phyloP scores from a whole-genome alignment of 306 rosid species.

The Calophaca sinica region DNA sequence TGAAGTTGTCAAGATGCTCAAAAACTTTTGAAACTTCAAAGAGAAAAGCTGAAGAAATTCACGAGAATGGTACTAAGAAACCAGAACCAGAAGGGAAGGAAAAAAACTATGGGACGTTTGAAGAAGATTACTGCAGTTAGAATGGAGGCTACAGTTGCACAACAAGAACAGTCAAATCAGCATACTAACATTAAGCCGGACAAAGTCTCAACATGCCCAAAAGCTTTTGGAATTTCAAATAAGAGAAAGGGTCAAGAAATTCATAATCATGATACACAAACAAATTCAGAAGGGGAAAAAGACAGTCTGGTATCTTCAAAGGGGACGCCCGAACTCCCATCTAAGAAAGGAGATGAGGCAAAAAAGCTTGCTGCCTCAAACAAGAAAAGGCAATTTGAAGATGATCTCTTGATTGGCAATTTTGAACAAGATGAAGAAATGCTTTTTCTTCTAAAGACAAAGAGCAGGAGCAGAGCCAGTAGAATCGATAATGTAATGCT shows the following conservation, averaged over 20 bases:
- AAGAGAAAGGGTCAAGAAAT: slow-evolving; percentile 40
- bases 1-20: slow-evolving; percentile 36
- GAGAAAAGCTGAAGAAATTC: slow-evolving; percentile 44
- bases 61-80: slow-evolving; percentile 14
- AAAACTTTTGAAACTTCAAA: slow-evolving; percentile 29
- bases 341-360: slow-evolving; percentile 41
- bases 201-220: slow-evolving; percentile 20
- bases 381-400: slow-evolving; percentile 45
- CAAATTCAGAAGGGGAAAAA: slow-evolving; percentile 41
- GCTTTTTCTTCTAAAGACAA: slow-evolving; percentile 45
- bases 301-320: slow-evolving; percentile 11
- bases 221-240: slow-evolving; percentile 36
- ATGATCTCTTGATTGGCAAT: slow-evolving; percentile 36
- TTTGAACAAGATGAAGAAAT: slow-evolving; percentile 48
- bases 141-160: slow-evolving; percentile 46
- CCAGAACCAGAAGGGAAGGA: slow-evolving; percentile 37
- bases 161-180: slow-evolving; percentile 32
- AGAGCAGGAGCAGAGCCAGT: slow-evolving; percentile 51
- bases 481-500: slow-evolving; percentile 34
- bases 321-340: slow-evolving; percentile 8
- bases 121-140: slow-evolving; percentile 25
- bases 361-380: slow-evolving; percentile 46
- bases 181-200: too few relatives aligned
- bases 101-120: slow-evolving; percentile 10
- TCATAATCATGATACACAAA: not conserved